A percentile compares a stretch with the other conserved stretches of the same genome.
Conservation (phyloP, 164 flowering plant genomes). For the Sextonia rubra region DNA sequence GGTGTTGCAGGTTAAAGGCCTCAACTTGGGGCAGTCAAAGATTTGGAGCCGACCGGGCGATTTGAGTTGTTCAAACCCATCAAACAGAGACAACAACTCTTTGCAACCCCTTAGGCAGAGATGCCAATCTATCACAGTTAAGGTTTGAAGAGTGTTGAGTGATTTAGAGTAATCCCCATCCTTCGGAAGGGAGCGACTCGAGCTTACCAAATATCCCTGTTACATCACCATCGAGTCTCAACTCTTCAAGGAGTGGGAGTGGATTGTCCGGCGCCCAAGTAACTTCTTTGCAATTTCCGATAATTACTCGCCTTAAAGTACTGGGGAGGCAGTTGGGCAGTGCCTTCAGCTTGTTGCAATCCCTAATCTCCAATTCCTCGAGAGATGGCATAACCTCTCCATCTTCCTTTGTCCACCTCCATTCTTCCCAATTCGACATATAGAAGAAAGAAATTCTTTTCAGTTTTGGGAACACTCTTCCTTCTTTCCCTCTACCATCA, state of each 20-base stretch:
- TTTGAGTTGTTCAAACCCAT: conserved; percentile 1
- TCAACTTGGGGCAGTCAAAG: neutral
- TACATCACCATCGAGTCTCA: neutral
- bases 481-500: neutral
- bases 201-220: neutral
- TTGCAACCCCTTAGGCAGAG: neutral
- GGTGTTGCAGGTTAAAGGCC: neutral
- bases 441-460: neutral
- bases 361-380: neutral
- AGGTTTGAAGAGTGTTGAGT: neutral
- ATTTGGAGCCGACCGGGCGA: neutral
- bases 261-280: neutral
- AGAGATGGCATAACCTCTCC: conserved; percentile 3
- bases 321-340: neutral
- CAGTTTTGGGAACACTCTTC: neutral
- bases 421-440: conserved; percentile 5
- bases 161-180: neutral
- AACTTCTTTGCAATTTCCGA: neutral
- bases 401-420: conserved; percentile 1
- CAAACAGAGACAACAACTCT: neutral
- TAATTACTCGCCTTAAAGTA: neutral
- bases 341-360: conserved; percentile 1
- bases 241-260: neutral
- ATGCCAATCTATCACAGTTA: neutral
- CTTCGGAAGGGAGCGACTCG: too few relatives aligned